phyloP scores from a whole-genome alignment of 2,329 filamentous ascomycete species.

The Aspergillus sojae region DNA sequence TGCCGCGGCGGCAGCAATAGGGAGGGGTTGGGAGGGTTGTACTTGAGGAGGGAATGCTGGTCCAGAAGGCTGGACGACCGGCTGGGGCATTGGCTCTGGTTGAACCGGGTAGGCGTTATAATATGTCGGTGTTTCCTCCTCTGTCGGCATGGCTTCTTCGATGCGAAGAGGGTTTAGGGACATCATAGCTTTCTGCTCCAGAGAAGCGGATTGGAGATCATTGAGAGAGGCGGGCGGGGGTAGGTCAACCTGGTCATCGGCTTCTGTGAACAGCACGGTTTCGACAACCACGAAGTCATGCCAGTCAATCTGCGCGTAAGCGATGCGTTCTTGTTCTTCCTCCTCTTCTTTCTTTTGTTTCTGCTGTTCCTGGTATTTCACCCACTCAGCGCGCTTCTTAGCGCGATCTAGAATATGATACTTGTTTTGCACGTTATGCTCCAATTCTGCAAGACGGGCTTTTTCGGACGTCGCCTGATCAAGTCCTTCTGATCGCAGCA shows the following conservation, averaged over 20 bases:
- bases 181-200: constrained; percentile 92
- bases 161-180: constrained; percentile 82
- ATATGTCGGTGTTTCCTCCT: constrained; percentile 61
- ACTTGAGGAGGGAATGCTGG: constrained; percentile 36
- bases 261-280: constrained; percentile 87
- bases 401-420: constrained; percentile 79
- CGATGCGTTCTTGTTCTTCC: constrained; percentile 75
- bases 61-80: constrained; percentile 24
- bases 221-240: constrained; percentile 86
- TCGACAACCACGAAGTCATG: constrained; percentile 96
- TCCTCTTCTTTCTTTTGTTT: constrained; percentile 88
- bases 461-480: constrained; percentile 73
- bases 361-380: constrained; percentile 80
- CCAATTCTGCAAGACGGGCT: constrained; percentile 71
- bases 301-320: constrained; percentile 91
- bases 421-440: constrained; percentile 75
- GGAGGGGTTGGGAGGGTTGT: constrained; percentile 35
- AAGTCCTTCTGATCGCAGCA: constrained; percentile 69
- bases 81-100: constrained; percentile 40
- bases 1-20: constrained; percentile 28
- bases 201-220: constrained; percentile 88
- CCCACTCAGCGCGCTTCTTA: constrained; percentile 83
- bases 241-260: constrained; percentile 81
- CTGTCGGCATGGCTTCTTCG: constrained; percentile 91
- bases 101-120: constrained; percentile 51